phyloP scores from a whole-genome alignment of 768 basidiomycete species.

The Russula sp. region DNA sequence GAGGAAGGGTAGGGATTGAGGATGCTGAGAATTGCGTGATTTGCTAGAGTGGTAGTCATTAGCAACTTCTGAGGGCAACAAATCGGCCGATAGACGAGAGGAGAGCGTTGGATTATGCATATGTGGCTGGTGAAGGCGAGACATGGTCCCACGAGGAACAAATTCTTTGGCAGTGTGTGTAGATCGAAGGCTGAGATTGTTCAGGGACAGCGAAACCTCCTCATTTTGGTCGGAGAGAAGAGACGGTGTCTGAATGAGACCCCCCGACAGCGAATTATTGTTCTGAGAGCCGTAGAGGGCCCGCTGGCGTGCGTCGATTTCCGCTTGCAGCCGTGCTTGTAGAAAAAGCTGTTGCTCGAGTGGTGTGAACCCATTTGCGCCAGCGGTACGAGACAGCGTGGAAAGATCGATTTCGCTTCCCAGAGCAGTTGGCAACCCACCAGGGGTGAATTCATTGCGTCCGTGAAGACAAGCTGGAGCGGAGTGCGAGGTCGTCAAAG shows the following conservation, averaged over 20 bases:
- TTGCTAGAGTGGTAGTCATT: constrained; percentile 1
- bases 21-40: constrained; percentile 4
- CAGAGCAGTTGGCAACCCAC: not conserved
- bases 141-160: constrained; percentile 16
- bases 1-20: not conserved
- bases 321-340: constrained; percentile 19
- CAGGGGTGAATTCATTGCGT: not conserved
- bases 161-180: constrained; percentile 19
- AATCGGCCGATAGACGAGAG: constrained; percentile 7
- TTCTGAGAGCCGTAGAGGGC: constrained; percentile 15
- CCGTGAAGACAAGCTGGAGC: constrained; percentile 13
- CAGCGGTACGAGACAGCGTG: constrained; percentile 14
- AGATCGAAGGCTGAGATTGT: constrained; percentile 14
- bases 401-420: constrained; percentile 21
- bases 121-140: constrained; percentile 5
- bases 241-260: not conserved
- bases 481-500: constrained; percentile 2
- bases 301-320: constrained; percentile 17
- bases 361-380: constrained; percentile 19
- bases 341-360: constrained; percentile 22
- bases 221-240: constrained; percentile 4
- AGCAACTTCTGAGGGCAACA: not conserved
- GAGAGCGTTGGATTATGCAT: not conserved
- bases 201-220: constrained; percentile 12
- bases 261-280: not conserved